Conservation (phyloP, 176 grass and related monocot species). For the Metroxylon sagu region DNA sequence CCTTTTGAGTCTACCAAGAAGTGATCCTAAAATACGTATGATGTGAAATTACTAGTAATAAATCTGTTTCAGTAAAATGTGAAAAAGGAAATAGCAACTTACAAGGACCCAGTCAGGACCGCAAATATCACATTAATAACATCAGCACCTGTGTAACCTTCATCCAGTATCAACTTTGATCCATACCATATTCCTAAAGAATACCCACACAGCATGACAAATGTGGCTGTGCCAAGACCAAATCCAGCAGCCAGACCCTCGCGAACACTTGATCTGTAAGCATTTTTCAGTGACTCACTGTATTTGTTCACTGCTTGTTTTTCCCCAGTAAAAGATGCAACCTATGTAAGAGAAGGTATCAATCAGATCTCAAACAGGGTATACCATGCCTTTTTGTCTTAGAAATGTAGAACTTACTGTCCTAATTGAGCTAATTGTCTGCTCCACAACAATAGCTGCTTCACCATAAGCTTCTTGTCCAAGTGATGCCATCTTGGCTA, state of each 20-base stretch:
- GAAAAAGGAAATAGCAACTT: conserved; percentile 25
- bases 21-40: too few species aligned
- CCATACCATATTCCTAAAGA: conserved; percentile 97
- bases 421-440: conserved; percentile 65
- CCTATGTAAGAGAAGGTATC: conserved; percentile 27
- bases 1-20: too few species aligned
- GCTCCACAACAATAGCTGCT: conserved; percentile 62
- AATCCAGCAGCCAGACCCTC: conserved; percentile 80
- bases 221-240: conserved; percentile 77
- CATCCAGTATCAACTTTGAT: conserved; percentile 80
- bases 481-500: conserved; percentile 49
- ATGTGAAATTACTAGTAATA: too few species aligned
- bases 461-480: conserved; percentile 54
- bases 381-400: too few species aligned
- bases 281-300: conserved; percentile 51
- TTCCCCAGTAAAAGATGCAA: conserved; percentile 97
- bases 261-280: conserved; percentile 69
- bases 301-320: conserved; percentile 83
- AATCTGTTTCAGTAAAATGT: neutral
- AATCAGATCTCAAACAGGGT: neutral
- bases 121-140: conserved; percentile 99
- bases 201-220: conserved; percentile 90
- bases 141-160: conserved; percentile 68
- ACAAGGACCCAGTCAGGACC: conserved; percentile 95
- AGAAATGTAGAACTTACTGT: conserved; percentile 30